Evolutionary conservation across 768 basidiomycete species (phyloP).

Genomic region (Leccinum boreale): DNA sequence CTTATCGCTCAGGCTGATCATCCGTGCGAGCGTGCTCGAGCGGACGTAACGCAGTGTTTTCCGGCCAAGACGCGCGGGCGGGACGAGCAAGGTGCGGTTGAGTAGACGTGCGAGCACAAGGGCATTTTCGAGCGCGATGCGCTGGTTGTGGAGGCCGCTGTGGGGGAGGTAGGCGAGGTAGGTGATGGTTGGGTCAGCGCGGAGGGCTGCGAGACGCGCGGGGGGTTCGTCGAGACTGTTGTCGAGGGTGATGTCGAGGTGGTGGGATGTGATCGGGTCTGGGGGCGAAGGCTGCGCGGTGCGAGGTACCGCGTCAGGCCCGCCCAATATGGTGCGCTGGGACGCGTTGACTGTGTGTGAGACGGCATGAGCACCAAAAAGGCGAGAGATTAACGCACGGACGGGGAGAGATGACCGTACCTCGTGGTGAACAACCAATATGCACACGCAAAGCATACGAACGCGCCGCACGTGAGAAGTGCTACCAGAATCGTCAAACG

Average conservation of each 20-base stretch:
- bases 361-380: slow-evolving; percentile 14
- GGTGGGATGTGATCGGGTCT: neutral
- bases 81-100: slow-evolving; percentile 75
- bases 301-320: neutral
- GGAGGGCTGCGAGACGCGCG: slow-evolving; percentile 6
- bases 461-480: slow-evolving; percentile 44
- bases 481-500: slow-evolving; percentile 43
- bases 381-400: slow-evolving; percentile 16
- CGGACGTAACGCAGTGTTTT: slow-evolving; percentile 58
- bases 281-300: neutral
- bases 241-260: slow-evolving; percentile 17
- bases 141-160: slow-evolving; percentile 83
- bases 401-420: slow-evolving; percentile 38
- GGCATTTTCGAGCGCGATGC: slow-evolving; percentile 84
- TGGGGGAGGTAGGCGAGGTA: slow-evolving; percentile 80
- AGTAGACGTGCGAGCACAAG: slow-evolving; percentile 65
- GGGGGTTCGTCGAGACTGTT: slow-evolving; percentile 30
- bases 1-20: slow-evolving; percentile 49
- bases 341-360: slow-evolving; percentile 16
- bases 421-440: slow-evolving; percentile 65
- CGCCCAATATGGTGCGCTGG: slow-evolving; percentile 8
- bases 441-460: slow-evolving; percentile 55
- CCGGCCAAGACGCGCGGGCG: slow-evolving; percentile 66
- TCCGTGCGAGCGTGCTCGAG: slow-evolving; percentile 46
- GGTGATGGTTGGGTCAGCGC: slow-evolving; percentile 30